Base-by-base conservation (phyloP, 2,329 filamentous ascomycete species). In the Leptographium lundbergii region DNA sequence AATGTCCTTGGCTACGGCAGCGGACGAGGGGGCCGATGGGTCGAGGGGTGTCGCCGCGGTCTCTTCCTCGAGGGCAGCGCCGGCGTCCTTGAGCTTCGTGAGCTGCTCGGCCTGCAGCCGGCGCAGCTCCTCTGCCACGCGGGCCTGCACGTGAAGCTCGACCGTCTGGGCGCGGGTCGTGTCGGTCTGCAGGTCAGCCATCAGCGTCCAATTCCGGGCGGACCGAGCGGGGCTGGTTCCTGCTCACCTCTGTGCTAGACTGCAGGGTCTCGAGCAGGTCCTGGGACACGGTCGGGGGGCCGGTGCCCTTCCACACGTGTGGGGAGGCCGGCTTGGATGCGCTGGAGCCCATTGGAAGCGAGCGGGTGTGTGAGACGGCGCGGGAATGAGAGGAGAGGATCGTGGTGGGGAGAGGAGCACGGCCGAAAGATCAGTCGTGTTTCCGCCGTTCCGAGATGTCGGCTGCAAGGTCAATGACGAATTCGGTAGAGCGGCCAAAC, bases 61-160 rank as follows among this genome's bases (percentile, higher is more conserved):
- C 17, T 57, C 34, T 64, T 67, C 34, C 63, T 64, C 62, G 57
- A 63, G 22, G 56, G 66, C 65, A 24, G 69, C 64, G 34, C 69
- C 69, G 57, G 71, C 67, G 60, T 84, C 76, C 65, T 80, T 77
- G 63, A 96, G 85, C 61, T 85, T 82, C 56, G 84, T 79, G 64
- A 82, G 74, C 70, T 92, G 87, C 66, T 85, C 77, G 63, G 83
- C 79, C 70, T 86, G 85, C 64, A 96, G 83, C 66, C 85, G 86
- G 73, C 87, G 84, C 65, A 97, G 89, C 75, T 96, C 91, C 67
- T 84, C 80, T 67, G 87, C 84, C 62, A 96, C 89, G 73, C 92
- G 91, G 70, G 83, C 77, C 77, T 96, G 91, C 72, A 96, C 86
- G 67, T 92, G 87, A 63, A 94, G 84, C 75, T 97, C 92, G 72